Conservation (phyloP, 257 asterid genomes). For the Solanum tarapatanum region DNA sequence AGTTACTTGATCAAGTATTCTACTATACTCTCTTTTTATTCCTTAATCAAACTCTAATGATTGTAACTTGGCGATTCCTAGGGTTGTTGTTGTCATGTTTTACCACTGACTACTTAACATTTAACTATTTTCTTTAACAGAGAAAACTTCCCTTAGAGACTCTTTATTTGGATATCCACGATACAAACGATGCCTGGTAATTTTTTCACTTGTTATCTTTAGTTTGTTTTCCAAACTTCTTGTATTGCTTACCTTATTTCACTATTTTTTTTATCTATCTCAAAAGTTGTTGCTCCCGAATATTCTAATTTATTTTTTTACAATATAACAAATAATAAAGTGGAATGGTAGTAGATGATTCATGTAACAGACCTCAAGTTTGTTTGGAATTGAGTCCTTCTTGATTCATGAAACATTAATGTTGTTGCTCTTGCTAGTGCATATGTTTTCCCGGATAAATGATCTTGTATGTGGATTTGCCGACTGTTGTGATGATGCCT, state of each 20-base stretch:
- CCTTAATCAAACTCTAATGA: background rate
- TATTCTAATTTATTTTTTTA: background rate
- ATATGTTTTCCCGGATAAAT: background rate
- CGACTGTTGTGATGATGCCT: background rate
- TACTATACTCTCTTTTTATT: background rate
- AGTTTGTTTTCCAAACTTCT: background rate
- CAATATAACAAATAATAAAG: background rate
- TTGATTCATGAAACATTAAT: background rate
- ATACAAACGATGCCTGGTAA: constrained; percentile 79
- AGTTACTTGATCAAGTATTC: constrained; percentile 77
- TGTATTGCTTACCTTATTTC: background rate
- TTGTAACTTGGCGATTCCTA: background rate
- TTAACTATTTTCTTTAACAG: constrained; percentile 32
- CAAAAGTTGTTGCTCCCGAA: background rate
- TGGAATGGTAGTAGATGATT: background rate
- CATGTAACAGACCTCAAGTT: background rate
- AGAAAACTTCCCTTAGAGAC: constrained; percentile 87
- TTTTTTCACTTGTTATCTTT: background rate
- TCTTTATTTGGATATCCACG: constrained; percentile 47
- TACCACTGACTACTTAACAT: background rate
- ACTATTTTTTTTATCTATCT: background rate
- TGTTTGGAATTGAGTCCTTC: background rate
- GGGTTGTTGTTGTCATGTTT: background rate
- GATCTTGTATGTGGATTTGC: background rate
- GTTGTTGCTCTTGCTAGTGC: background rate